Evolutionary conservation across 1,139 yeast genomes (phyloP), one percentile per base, ranked within the genome.

Genomic region (Saccharomycopsis hybrid): DNA sequence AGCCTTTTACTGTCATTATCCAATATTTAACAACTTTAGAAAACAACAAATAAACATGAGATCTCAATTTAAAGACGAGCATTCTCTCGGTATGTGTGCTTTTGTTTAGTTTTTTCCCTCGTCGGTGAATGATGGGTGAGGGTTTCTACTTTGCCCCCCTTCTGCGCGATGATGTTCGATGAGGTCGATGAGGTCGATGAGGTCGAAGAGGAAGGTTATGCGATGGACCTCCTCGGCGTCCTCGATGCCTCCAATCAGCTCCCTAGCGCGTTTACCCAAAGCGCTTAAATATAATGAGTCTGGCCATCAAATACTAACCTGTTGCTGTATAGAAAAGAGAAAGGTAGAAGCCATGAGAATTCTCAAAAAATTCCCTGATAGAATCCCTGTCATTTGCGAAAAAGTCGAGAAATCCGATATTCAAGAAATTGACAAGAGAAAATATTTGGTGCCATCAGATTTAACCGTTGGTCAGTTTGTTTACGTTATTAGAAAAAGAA

Each of bases 391-490:
- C 33, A 92, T 92, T 62, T 94, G 98, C 68, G 98, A 92, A 71
- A 86, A 90, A 71, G 97, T 92, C 42, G 97, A 90, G 70, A 92
- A 92, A 70, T 85, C 96, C 47, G 97, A 92, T 66, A 87, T 92
- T 58, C 95, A 95, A 49, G 94, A 90, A 60, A 89, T 92, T 64
- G 98, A 92, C 69, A 92, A 92, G 76, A 85, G 96, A 68, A 92
- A 92, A 72, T 92, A 92, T 65, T 77, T 92, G 60, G 98, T 92
- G 8, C 98, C 98, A 8, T 85, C 92, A 35, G 98, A 94, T 67
- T 76, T 92, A 62, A 88, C 97, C 0, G 96, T 92, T 55, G 98
- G 98, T 38, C 98, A 92, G 68, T 90, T 92, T 72, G 97, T 92
- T 50, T 92, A 92, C 63, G 98, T 92, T 54, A 88, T 92, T 61